Conservation (phyloP, 2,329 filamentous ascomycete genomes). For the Cercospora janseana region DNA sequence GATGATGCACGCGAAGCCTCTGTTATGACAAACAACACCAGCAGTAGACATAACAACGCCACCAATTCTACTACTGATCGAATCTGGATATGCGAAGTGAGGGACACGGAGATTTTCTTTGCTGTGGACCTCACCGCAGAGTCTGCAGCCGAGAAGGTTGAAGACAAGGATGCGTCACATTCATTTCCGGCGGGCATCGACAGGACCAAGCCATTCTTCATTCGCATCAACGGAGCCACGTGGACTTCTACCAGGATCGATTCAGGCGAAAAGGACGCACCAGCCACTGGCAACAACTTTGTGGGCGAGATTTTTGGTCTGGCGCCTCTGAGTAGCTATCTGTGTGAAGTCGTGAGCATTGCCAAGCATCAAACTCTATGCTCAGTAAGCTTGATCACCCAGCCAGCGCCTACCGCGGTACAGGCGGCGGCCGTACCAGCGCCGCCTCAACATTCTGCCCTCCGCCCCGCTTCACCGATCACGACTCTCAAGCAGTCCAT, state of each 20-base stretch:
- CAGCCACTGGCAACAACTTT: constrained; percentile 56
- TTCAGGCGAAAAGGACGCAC: constrained; percentile 36
- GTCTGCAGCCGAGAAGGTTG: constrained; percentile 25
- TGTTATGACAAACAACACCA: constrained; percentile 66
- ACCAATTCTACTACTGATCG: constrained; percentile 59
- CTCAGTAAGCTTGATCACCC: constrained; percentile 69
- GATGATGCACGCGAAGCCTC: constrained; percentile 72
- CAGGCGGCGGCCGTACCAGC: constrained; percentile 52
- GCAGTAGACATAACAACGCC: constrained; percentile 64
- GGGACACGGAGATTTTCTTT: constrained; percentile 74
- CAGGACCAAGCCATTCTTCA: constrained; percentile 71
- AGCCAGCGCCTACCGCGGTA: constrained; percentile 57
- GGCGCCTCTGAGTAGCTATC: constrained; percentile 72
- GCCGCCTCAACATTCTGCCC: constrained; percentile 60
- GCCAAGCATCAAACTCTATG: constrained; percentile 65
- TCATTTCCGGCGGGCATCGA: constrained; percentile 55
- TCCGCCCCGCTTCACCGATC: constrained; percentile 71
- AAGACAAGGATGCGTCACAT: constrained; percentile 40
- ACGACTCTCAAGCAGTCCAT: constrained; percentile 77
- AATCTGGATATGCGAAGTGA: constrained; percentile 79
- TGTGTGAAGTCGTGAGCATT: constrained; percentile 72
- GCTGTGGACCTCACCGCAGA: constrained; percentile 39
- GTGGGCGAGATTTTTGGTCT: constrained; percentile 67
- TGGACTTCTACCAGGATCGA: constrained; percentile 76
- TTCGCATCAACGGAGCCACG: constrained; percentile 72